A percentile compares a stretch with the other conserved stretches of the same genome.
phyloP scores from a whole-genome alignment of 192 early-diverging fungal species.

The Coemansia sp. region DNA sequence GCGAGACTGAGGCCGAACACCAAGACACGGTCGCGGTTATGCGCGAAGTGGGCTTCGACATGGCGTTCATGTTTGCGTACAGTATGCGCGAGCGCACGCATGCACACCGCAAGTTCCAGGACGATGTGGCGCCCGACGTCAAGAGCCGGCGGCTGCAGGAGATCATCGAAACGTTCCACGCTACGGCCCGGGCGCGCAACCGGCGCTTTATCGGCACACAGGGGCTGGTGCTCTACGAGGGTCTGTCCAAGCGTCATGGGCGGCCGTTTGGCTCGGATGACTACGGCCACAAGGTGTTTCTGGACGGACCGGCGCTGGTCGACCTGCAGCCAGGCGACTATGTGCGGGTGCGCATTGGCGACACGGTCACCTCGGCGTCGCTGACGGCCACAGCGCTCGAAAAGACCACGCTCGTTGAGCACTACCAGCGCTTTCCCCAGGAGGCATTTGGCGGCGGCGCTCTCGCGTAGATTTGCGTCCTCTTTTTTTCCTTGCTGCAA shows the following conservation, averaged over 20 bases:
- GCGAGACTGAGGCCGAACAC: conserved; percentile 71
- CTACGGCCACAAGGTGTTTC: conserved; percentile 64
- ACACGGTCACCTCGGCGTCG: conserved; percentile 39
- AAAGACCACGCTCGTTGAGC: conserved; percentile 26
- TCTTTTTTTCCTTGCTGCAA: too few relatives aligned
- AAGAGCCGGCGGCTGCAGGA: conserved; percentile 61
- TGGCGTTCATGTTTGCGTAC: conserved; percentile 78
- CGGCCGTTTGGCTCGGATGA: conserved; percentile 60
- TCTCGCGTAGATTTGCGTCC: too few relatives aligned
- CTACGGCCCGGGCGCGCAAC: conserved; percentile 52
- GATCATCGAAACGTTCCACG: conserved; percentile 64
- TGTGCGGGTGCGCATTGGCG: conserved; percentile 32
- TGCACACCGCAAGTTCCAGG: conserved; percentile 61
- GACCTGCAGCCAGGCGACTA: conserved; percentile 33
- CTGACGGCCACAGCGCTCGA: conserved; percentile 26
- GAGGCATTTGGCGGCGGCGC: neutral
- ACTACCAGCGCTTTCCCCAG: conserved; percentile 28
- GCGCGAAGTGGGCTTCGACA: conserved; percentile 64
- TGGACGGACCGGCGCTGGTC: conserved; percentile 28
- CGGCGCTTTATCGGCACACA: conserved; percentile 49
- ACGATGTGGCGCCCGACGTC: conserved; percentile 63
- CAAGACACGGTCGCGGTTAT: conserved; percentile 64
- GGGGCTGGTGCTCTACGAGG: conserved; percentile 58
- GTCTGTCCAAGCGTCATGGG: conserved; percentile 40
- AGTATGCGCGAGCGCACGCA: conserved; percentile 73